Evolutionary conservation across 805 yeast genomes (phyloP).

Genomic region (Metschnikowia proteae): DNA sequence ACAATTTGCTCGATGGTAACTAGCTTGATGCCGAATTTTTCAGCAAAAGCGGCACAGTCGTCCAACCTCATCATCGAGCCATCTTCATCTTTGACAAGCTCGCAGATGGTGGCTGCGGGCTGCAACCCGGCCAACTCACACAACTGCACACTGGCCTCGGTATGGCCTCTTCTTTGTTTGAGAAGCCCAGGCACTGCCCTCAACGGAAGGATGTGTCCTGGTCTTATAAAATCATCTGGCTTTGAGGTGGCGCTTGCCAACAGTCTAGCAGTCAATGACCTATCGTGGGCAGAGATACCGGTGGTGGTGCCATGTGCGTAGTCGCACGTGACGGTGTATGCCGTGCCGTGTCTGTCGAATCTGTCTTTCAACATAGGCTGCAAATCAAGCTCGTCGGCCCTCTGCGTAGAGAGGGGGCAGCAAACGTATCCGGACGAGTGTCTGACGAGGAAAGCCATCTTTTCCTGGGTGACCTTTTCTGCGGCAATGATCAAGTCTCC

Average conservation of each 20-base stretch:
- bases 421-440: slow-evolving; percentile 90
- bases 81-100: slow-evolving; percentile 86
- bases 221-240: slow-evolving; percentile 72
- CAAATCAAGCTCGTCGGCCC: slow-evolving; percentile 77
- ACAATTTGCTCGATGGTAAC: slow-evolving; percentile 76
- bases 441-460: slow-evolving; percentile 92
- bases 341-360: slow-evolving; percentile 90
- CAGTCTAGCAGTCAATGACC: slow-evolving; percentile 74
- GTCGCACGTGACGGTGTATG: slow-evolving; percentile 92
- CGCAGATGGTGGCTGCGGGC: slow-evolving; percentile 92
- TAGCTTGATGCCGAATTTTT: slow-evolving; percentile 58
- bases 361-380: slow-evolving; percentile 66
- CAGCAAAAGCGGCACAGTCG: slow-evolving; percentile 73
- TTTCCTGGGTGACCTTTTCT: slow-evolving; percentile 65
- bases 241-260: slow-evolving; percentile 59
- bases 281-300: slow-evolving; percentile 92
- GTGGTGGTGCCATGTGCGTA: slow-evolving; percentile 87
- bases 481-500: slow-evolving; percentile 98
- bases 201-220: slow-evolving; percentile 93
- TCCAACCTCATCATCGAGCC: slow-evolving; percentile 93
- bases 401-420: slow-evolving; percentile 72
- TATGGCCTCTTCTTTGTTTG: slow-evolving; percentile 83
- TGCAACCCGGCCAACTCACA: slow-evolving; percentile 70
- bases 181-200: slow-evolving; percentile 88
- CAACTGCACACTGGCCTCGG: slow-evolving; percentile 94